Base-by-base conservation (phyloP, 108 stramenopile genomes). In the Nannochloropsis gaditana region DNA sequence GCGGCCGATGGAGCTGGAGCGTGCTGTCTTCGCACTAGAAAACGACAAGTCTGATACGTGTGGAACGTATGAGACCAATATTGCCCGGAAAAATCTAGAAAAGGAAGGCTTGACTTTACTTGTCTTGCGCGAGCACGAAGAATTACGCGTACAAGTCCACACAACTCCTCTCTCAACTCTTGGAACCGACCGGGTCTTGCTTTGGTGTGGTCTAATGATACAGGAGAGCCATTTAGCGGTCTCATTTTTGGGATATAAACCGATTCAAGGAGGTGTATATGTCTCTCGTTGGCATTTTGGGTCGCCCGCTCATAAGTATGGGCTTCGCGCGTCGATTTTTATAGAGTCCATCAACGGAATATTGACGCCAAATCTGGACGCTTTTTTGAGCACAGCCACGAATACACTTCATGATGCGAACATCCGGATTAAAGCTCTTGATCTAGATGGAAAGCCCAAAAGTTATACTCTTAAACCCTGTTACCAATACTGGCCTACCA, bases 121-220 rank as follows among this genome's bases (percentile, higher is more conserved):
- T 11, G 83, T 83, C 42, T 43, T 83, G 44, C 31, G 83, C 43
- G 83, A 83, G 44, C 83, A 83, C 43, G 44, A 83, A 45, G 83
- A 83, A 43, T 3, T 43, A 11, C 21, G 43, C 17, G 6, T 31
- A 41, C 87, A 90, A 50, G 90, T 90, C 41, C 45, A n/a, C 2
- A 31, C 87, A 21, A 79, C 89, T 43, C 50, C 50, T 80, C 86
- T 90, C 21, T 47, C 87, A 0, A 85, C 86, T 9, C 15, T 45
- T 21, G 90, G 90, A 45, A 91, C 90, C 31, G 85, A 88, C 9
- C 81, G 90, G 19, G 44, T 91, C 15, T 44, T 91, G 81, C 83
- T 91, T 45, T 91, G 90, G 90, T 85, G 85, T 10, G 90, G 90
- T 10, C 86, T 90, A 42, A 84, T 90, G 90, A 17, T 91, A 10